Percentiles rank a stretch among this genome's conserved stretches.
Evolutionary conservation across 176 grass and related monocot species (phyloP).

Genomic region (Rhynchospora tenuis): DNA sequence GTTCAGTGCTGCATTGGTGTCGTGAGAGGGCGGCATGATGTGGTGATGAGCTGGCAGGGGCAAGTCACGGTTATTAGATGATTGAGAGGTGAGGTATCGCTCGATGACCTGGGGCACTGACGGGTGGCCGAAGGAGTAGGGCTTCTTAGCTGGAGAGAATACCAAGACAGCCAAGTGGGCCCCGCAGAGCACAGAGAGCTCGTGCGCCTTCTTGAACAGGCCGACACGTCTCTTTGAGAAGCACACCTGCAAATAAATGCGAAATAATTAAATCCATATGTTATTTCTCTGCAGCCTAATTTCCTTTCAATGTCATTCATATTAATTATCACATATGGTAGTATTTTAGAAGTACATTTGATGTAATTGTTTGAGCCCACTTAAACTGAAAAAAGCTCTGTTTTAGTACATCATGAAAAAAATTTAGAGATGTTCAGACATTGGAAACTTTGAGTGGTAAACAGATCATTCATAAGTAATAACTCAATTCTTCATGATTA

Average conservation of each 20-base stretch:
- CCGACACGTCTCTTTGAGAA: slow-evolving; percentile 58
- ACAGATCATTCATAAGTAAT: no score
- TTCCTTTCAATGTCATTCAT: no score
- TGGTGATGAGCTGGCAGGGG: background rate
- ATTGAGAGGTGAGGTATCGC: slow-evolving; percentile 10
- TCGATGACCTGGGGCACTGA: slow-evolving; percentile 35
- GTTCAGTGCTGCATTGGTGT: background rate
- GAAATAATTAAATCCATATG: no score
- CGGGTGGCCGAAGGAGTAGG: slow-evolving; percentile 37
- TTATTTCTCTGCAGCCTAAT: no score
- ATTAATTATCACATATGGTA: no score
- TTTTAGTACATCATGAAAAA: no score
- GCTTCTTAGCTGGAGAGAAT: slow-evolving; percentile 55
- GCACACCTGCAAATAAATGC: slow-evolving; percentile 29
- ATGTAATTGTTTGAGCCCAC: no score
- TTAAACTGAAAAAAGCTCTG: no score
- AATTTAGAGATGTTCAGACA: no score
- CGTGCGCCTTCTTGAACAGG: slow-evolving; percentile 62
- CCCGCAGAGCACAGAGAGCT: slow-evolving; percentile 49
- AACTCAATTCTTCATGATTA: no score
- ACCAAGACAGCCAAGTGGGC: slow-evolving; percentile 40
- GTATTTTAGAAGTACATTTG: no score
- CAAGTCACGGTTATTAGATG: background rate
- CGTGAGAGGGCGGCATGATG: background rate
- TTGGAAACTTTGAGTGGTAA: no score